These are phyloP conservation scores for Aspergillus kassunensis DNA, from an alignment of 495 filamentous ascomycete genomes.

Conservation along the genomic window DNA sequence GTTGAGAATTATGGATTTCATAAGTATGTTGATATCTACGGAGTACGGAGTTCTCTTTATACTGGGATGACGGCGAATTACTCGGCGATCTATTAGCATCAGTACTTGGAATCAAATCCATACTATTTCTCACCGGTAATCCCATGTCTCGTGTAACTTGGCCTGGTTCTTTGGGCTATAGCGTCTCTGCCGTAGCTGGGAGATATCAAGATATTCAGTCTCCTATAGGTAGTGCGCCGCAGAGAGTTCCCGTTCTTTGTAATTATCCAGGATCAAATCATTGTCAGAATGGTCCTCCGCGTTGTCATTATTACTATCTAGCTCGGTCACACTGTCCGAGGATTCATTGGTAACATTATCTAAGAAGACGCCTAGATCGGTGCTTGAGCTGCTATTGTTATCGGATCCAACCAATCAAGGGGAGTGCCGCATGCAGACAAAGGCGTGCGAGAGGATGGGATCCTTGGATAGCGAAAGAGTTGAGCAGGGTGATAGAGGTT, in stretches of 20 bases:
- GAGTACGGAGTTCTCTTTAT: too few species aligned
- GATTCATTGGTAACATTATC: neutral
- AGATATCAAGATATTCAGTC: neutral
- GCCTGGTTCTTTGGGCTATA: neutral
- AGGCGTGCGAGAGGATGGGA: neutral
- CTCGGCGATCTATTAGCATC: too few species aligned
- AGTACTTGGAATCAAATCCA: too few species aligned
- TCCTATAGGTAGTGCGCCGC: neutral
- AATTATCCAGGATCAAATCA: neutral
- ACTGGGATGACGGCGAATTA: too few species aligned
- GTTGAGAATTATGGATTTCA: too few species aligned
- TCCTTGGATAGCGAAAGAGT: neutral
- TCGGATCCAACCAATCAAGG: neutral
- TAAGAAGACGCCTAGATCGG: neutral
- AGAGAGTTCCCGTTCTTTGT: neutral
- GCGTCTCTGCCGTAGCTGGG: neutral
- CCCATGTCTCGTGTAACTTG: neutral
- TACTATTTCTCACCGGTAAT: neutral
- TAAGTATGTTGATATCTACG: too few species aligned
- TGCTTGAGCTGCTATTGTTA: neutral
- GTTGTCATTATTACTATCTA: constrained; percentile 15
- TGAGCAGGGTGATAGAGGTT: neutral
- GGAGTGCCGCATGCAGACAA: constrained; percentile 5
- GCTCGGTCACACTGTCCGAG: constrained; percentile 17
- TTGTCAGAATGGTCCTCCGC: constrained; percentile 6